Base-by-base conservation (phyloP, 371 early-diverging fungal genomes). In the Mucor lusitanicus region DNA sequence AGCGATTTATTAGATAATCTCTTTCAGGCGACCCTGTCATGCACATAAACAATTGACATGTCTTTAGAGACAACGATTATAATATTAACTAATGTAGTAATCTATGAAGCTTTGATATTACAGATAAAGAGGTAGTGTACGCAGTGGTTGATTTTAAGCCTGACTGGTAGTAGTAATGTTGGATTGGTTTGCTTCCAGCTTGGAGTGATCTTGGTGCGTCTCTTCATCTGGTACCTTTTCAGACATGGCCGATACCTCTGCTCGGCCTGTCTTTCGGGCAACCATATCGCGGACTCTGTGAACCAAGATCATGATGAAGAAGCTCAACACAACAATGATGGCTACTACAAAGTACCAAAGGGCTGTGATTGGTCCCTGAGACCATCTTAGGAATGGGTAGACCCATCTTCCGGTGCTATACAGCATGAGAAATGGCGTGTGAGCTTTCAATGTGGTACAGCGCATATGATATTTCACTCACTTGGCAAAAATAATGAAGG, bases 351-450 rank as follows among this genome's bases (percentile, higher is more conserved):
- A 25, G 33, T 85, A 85, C 74, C 77, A 80, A 12, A 76, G 67
- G 2, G 78, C 82, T 12, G 79, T 75, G 0, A 63, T 66, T 1
- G 73, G 67, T 1, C 86, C 87, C 53, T 81, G 78, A 30, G 54
- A 58, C 85, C 87, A 87, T 21, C 81, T 64, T 48, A 87, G 59
- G 66, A 87, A 87, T 0, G 84, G 77, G 71, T 87, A 87, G 0
- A 85, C 82, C 86, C 88, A 87, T 11, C 40, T 59, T 0, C 69
- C 61, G 15, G 68, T 61, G 19, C 82, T 82, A 54, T 32, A 23
- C 35, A 48, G 15, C 13, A 44, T 13, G 9, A 12, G 3, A 40
- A 3, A 42, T 42, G n/a, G 35, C 32, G 4, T 42, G 32, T 28
- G 6, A 17, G 21, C 25, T 30, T 30, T 37, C 19, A 65, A 1